These are phyloP conservation scores for Groenewaldozyma salmanticensis DNA, from an alignment of 805 yeast species.

Conservation along the genomic window DNA sequence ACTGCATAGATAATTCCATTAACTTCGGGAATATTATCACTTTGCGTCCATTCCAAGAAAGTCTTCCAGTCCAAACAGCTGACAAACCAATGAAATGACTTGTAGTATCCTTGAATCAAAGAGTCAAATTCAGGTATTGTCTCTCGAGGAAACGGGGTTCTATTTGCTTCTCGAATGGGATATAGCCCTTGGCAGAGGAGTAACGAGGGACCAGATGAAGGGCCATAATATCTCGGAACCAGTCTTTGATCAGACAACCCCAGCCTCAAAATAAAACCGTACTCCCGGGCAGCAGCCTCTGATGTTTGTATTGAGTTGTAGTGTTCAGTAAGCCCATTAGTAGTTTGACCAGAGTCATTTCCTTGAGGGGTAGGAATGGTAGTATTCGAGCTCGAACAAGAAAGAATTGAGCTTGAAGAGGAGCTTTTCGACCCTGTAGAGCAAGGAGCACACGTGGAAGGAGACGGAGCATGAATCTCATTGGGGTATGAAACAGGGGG, in stretches of 20 bases:
- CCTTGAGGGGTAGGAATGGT: background rate
- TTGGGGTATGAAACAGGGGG: no score
- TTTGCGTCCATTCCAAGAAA: slow-evolving; percentile 6
- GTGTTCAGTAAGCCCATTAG: background rate
- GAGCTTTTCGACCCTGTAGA: no score
- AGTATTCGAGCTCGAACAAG: no score
- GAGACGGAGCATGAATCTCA: no score
- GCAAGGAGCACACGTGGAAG: no score
- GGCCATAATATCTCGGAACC: slow-evolving; percentile 12
- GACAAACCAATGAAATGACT: slow-evolving; percentile 12
- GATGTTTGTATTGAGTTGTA: no score
- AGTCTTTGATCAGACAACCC: slow-evolving; percentile 9
- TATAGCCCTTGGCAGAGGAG: slow-evolving; percentile 10
- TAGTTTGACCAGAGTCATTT: background rate
- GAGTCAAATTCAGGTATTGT: slow-evolving; percentile 10
- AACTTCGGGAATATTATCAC: slow-evolving; percentile 10
- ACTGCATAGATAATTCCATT: slow-evolving; percentile 12
- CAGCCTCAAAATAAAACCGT: slow-evolving; percentile 11
- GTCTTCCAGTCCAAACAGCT: slow-evolving; percentile 13
- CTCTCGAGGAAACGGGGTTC: slow-evolving; percentile 9
- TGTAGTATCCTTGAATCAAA: slow-evolving; percentile 8
- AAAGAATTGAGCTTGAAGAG: no score
- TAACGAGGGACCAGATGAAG: slow-evolving; percentile 14
- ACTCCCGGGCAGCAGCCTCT: background rate
- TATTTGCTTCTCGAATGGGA: slow-evolving; percentile 3